Evolutionary conservation across 768 basidiomycete genomes (phyloP).

Genomic region (Boletus reticuloceps): DNA sequence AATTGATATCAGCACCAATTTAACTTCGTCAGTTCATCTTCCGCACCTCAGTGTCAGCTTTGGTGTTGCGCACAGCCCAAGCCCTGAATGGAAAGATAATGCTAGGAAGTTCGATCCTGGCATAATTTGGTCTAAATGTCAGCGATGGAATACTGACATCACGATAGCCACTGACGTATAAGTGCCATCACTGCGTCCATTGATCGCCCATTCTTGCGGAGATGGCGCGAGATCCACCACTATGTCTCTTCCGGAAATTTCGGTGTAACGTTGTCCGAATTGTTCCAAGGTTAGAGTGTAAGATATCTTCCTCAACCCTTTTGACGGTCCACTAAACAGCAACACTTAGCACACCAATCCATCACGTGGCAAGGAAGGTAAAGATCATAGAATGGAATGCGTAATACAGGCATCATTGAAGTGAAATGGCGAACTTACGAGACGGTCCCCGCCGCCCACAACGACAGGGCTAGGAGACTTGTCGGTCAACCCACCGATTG

Average conservation of each 20-base stretch:
- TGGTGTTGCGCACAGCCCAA: neutral
- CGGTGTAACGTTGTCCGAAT: neutral
- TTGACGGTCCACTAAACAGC: neutral
- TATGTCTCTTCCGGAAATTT: rapidly evolving
- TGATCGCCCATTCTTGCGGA: neutral
- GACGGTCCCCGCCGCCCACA: neutral
- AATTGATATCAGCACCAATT: neutral
- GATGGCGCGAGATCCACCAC: neutral
- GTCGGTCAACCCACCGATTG: neutral
- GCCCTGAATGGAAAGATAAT: neutral
- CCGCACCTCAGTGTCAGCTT: neutral
- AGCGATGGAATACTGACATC: neutral
- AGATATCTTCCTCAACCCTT: too few relatives aligned
- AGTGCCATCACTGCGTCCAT: too few relatives aligned
- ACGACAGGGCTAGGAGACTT: neutral
- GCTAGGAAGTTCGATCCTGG: neutral
- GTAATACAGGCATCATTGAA: neutral
- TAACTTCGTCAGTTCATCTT: neutral
- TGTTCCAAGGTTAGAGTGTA: neutral
- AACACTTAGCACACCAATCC: neutral
- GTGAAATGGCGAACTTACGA: neutral
- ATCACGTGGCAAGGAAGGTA: neutral
- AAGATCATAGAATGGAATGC: neutral
- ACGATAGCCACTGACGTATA: neutral
- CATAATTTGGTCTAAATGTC: too few relatives aligned